Percentiles rank a stretch among this genome's conserved stretches.
Conservation (phyloP, 805 yeast genomes). For the Clavispora santaluciae region DNA sequence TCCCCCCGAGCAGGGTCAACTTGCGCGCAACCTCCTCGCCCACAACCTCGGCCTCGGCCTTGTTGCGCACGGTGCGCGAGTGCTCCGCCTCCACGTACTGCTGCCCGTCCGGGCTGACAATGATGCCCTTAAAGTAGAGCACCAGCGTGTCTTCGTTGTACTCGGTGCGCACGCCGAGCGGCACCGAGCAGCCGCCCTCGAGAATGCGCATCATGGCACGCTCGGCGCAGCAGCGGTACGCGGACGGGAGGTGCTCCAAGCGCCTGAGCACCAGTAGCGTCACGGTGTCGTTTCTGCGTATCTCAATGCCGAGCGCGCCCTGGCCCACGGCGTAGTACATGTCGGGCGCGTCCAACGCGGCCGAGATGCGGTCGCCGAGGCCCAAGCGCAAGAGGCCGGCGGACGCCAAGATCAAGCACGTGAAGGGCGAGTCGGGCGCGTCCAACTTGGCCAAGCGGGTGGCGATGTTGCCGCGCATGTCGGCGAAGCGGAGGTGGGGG, state of each 20-base stretch:
- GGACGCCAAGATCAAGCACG: constrained; percentile 82
- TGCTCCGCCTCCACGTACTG: constrained; percentile 57
- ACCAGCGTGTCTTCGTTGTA: constrained; percentile 41
- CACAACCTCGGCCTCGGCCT: constrained; percentile 60
- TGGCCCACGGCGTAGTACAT: constrained; percentile 99
- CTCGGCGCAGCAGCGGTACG: constrained; percentile 81
- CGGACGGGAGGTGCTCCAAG: constrained; percentile 62
- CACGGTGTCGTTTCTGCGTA: constrained; percentile 61
- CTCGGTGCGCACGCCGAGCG: constrained; percentile 80
- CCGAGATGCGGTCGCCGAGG: constrained; percentile 70
- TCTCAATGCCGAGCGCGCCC: constrained; percentile 94
- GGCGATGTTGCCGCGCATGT: constrained; percentile 74
- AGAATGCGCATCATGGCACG: constrained; percentile 78
- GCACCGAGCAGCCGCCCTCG: constrained; percentile 98
- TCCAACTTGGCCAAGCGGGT: constrained; percentile 83
- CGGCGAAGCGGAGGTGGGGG: constrained; percentile 74
- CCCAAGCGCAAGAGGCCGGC: constrained; percentile 83
- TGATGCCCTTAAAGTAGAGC: constrained; percentile 62
- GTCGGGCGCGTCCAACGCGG: constrained; percentile 62
- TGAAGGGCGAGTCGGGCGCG: constrained; percentile 54
- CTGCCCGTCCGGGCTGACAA: constrained; percentile 80
- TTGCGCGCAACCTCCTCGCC: constrained; percentile 67
- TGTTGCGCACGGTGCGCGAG: constrained; percentile 32
- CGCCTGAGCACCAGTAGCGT: constrained; percentile 56
- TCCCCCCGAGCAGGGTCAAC: constrained; percentile 75